A percentile compares a stretch with the other conserved stretches of the same genome.
Evolutionary conservation across 108 stramenopile genomes (phyloP).

Genomic region (Nannochloropsis salina): DNA sequence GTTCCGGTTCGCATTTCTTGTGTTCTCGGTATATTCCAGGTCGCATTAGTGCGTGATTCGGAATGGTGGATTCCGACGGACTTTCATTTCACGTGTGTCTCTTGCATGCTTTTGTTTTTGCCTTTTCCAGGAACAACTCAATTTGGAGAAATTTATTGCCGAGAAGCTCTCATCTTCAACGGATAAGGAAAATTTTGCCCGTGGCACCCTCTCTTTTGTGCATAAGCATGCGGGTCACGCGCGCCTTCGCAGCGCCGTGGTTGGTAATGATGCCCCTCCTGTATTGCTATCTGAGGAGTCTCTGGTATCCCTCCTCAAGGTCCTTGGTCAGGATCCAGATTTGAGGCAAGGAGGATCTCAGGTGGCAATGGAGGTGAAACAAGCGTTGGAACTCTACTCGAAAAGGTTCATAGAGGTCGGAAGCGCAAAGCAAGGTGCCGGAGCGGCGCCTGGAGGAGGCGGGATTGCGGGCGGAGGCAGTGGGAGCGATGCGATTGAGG

Average conservation of each 20-base stretch:
- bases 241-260: background rate
- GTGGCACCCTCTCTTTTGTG: constrained; percentile 31
- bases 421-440: constrained; percentile 34
- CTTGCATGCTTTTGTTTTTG: background rate
- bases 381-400: constrained; percentile 63
- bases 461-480: constrained; percentile 31
- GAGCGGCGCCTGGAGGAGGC: constrained; percentile 33
- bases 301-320: constrained; percentile 32
- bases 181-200: constrained; percentile 37
- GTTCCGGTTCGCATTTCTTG: background rate
- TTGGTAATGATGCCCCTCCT: no score
- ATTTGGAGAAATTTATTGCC: constrained; percentile 32
- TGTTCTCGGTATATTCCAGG: no score
- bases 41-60: no score
- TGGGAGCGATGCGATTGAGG: constrained; percentile 68
- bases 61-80: no score
- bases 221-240: constrained; percentile 17
- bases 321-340: constrained; percentile 67
- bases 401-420: constrained; percentile 58
- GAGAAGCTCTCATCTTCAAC: constrained; percentile 25
- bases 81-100: background rate
- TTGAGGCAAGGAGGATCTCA: constrained; percentile 34
- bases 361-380: constrained; percentile 39
- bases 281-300: constrained; percentile 24
- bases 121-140: constrained; percentile 16